Evolutionary conservation across 1,284 basidiomycete species (phyloP), one percentile per base, ranked within the genome.

Genomic region (Fomitopsis betulina): DNA sequence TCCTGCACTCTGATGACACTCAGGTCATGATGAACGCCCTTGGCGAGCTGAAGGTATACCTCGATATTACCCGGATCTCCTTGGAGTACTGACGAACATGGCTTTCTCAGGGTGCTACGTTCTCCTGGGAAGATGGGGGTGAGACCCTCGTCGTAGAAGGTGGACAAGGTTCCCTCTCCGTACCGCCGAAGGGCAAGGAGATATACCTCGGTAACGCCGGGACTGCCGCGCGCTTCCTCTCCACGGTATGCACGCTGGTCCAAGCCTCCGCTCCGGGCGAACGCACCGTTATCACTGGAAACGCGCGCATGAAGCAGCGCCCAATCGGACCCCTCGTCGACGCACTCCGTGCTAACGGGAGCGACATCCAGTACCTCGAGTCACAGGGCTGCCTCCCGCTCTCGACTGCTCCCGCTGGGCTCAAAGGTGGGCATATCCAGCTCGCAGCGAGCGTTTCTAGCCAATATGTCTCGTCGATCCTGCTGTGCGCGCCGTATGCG

Each of bases 21-120:
- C 94, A 95, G 66, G 96, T 99, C 58, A 99, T 99, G 97, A 98
- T 99, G 94, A 82, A 87, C 17, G 94, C 94, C 27, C 79, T 98
- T 19, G 79, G 86, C 51, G 93, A 95, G 58, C 85, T 99, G 61
- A 88, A 94, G 79, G 91, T 91, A 61, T 53, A 78, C 67, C 52
- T 37, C 9, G 21, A 13, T 56, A 21, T 50, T 33, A 27, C n/a
- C 5, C 25, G 47, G 13, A 17, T 50, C 43, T 58, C 39, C 21
- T 17, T 54, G 9, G 50, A 37, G 25, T 30, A 17, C 25, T 30
- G 35, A 56, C 21, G 10, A 47, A 12, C 25, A 5, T 30, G 13
- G 10, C 19, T 53, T 39, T 35, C 58, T 58, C 65, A 94, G 85
- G 96, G 95, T 51, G 96, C 96, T 25, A 84, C 78, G 42, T 94